Percentiles rank a stretch among this genome's conserved stretches.
phyloP scores from a whole-genome alignment of 2,329 filamentous ascomycete species.

The Diaporthe australafricana region DNA sequence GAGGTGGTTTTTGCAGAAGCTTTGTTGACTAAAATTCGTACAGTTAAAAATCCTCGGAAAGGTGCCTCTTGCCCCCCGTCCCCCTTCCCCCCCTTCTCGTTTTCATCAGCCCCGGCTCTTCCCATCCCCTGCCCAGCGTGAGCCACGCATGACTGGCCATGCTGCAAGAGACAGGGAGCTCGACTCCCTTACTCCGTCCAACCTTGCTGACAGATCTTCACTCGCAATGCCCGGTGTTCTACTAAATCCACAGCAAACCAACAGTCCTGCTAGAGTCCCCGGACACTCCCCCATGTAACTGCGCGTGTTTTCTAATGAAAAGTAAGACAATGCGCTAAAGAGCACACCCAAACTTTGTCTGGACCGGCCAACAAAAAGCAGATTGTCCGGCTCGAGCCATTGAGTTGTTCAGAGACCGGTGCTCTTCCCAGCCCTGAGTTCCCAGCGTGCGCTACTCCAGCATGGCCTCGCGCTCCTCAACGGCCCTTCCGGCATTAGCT shows the following conservation, averaged over 20 bases:
- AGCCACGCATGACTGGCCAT: not conserved
- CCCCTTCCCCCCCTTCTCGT: constrained; percentile 2
- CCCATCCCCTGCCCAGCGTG: not conserved
- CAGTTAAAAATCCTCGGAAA: constrained; percentile 29
- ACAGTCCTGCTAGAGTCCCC: constrained; percentile 22
- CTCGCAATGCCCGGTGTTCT: constrained; percentile 5
- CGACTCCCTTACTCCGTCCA: not conserved
- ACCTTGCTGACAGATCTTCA: constrained; percentile 3
- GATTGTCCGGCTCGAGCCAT: not conserved
- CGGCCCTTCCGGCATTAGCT: not conserved
- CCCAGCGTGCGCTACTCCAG: not conserved
- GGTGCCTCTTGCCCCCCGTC: constrained; percentile 4
- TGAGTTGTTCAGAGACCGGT: not conserved
- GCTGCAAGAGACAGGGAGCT: not conserved
- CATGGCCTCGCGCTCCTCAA: not conserved
- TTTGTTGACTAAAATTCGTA: constrained; percentile 36
- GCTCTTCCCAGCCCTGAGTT: not conserved
- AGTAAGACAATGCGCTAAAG: not conserved
- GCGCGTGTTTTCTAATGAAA: constrained; percentile 1
- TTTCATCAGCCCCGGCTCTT: not conserved
- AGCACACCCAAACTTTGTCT: constrained; percentile 23
- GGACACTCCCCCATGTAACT: not conserved
- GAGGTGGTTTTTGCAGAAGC: constrained; percentile 30
- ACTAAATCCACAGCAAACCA: constrained; percentile 19
- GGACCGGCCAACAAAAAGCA: constrained; percentile 14